Evolutionary conservation across 495 filamentous ascomycete genomes (phyloP), one percentile per base, ranked within the genome.

Genomic region (Trichoderma parareesei): DNA sequence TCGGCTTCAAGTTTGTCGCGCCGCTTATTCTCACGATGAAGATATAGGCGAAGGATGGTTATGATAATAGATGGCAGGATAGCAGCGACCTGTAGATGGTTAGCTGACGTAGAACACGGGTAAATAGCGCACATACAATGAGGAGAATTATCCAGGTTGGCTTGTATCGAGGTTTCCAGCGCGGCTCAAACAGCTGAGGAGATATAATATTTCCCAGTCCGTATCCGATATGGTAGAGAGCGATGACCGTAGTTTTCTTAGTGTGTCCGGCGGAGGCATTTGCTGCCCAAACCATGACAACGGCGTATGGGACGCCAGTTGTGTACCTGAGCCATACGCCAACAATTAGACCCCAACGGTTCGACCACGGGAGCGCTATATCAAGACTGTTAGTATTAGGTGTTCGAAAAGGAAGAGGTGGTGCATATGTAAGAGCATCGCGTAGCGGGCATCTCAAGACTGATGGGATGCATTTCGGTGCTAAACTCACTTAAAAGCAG

Each of bases 211-310:
- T 77, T 3, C 76, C 75, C 33, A 77, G 62, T 14, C 74, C 73
- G 35, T 77, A 77, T 11, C 73, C 75, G 18, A 78, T 71, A 38
- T 77, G 73, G 49, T 77, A 77, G 16, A 78, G 65, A 2, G 77
- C 78, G 0, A 78, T 79, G 46, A 82, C 72, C 0, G 79, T 76
- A 65, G 79, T 79, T 67, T 77, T 78, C 67, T 78, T 78, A 2
- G 76, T 77, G 64, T 75, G 72, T 18, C 75, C 76, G 10, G 75
- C 76, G 6, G 73, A 75, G 53, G 69, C 70, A 71, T 68, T 68
- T n/a, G 69, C 67, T 27, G 69, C 69, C 69, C 67, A 68, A 8
- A 75, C 74, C 76, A 79, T 77, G 14, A 78, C 75, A 27, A 78
- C 71, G 0, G 71, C 72, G 64, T 78, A 78, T 1, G 75, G 72